phyloP scores from a whole-genome alignment of 768 basidiomycete species.

The Polyporus arcularius region DNA sequence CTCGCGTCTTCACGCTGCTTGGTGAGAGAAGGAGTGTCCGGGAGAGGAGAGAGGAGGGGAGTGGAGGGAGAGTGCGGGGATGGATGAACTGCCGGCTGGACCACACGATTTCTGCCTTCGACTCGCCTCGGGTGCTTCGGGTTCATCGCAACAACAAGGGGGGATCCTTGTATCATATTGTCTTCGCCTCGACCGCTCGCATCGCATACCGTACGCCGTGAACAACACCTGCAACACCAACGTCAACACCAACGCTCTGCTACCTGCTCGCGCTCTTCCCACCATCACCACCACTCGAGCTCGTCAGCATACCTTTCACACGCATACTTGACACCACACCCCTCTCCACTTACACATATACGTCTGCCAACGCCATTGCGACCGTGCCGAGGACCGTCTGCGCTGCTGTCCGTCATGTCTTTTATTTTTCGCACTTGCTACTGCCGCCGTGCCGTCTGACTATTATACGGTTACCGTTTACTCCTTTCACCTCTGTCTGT shows the following conservation, averaged over 20 bases:
- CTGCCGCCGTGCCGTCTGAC: not conserved
- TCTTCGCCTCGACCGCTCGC: slow-evolving; percentile 9
- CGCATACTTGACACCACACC: not conserved
- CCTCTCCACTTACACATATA: not conserved
- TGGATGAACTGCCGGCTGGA: slow-evolving; percentile 6
- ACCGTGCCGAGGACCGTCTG: slow-evolving; percentile 8
- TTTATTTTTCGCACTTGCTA: slow-evolving; percentile 5
- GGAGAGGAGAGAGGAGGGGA: slow-evolving; percentile 12
- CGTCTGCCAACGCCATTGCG: slow-evolving; percentile 2
- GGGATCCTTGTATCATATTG: slow-evolving; percentile 22
- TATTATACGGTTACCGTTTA: slow-evolving; percentile 15
- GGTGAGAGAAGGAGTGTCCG: not conserved
- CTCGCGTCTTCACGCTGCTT: not conserved
- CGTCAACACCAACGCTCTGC: not conserved
- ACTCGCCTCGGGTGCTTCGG: slow-evolving; percentile 2
- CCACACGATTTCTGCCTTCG: slow-evolving; percentile 6
- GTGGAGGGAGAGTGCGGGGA: slow-evolving; percentile 7
- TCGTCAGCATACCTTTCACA: not conserved
- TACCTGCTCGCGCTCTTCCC: not conserved
- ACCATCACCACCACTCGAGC: not conserved
- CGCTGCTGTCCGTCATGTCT: slow-evolving; percentile 1
- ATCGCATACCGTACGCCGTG: slow-evolving; percentile 3
- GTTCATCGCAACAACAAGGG: slow-evolving; percentile 18
- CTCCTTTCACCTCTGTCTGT: slow-evolving; percentile 7
- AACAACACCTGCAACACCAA: not conserved